Base-by-base conservation (phyloP, 768 basidiomycete species). In the Boletus speciosus region DNA sequence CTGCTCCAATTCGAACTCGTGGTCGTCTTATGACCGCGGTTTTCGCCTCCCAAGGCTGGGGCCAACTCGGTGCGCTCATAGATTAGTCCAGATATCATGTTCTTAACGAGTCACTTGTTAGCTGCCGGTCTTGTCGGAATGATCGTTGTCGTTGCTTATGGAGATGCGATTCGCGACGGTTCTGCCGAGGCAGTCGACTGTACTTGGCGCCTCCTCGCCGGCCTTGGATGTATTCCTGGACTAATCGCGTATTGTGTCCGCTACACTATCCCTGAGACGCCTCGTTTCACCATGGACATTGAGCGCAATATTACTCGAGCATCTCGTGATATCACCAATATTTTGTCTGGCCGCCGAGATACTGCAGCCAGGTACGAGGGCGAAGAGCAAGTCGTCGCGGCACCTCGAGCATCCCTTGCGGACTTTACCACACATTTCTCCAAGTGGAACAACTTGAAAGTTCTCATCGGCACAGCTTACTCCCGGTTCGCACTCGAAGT, bases 401-500 rank as follows among this genome's bases (percentile, higher is more conserved):
- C 80, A 3, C 90, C 91, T 58, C 85, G 78, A 62, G 87, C 89
- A 14, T 76, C 76, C 34, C 75, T 78, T 64, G 63, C 71, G 10
- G 90, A 92, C 71, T 96, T 97, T 76, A 5, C 61, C 4, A 53
- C 47, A 0, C 74, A 91, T 74, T 95, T 91, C 66, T 71, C 81
- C 40, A 74, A 85, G 61, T 85, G 86, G 86, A 67, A 83, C 65
- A 90, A 96, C 73, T 63, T 80, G 53, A 94, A 91, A 72, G 73
- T 92, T 49, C 78, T 95, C 51, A 67, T 93, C 47, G 90, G 90
- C 6, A 79, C 82, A 9, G 68, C 88, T 0, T 94, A 85, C 67
- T 88, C 85, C 6, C 94, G 93, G 93, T 94, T 94, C 61, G 92
- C 91, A 16, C 79, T 93, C n/a, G 88, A 88, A 57, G 86, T 85